A percentile compares a stretch with the other conserved stretches of the same genome.
These are phyloP conservation scores for Oryza australiensis DNA, from an alignment of 176 grass and related monocot species.

Conservation along the genomic window DNA sequence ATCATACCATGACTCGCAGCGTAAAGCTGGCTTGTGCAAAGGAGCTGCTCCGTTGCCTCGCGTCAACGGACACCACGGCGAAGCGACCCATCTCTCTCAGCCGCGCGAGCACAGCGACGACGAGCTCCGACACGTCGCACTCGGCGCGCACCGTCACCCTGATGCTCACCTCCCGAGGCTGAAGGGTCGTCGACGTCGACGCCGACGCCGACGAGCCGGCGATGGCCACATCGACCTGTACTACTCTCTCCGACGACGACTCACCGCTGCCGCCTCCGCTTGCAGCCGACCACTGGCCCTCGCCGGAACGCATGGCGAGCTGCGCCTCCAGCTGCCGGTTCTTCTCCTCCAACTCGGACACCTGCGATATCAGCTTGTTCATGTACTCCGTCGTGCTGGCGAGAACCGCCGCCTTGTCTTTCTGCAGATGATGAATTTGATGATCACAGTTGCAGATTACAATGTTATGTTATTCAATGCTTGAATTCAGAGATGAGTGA, in stretches of 20 bases:
- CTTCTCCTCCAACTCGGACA: slow-evolving; percentile 46
- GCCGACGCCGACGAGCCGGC: slow-evolving; percentile 13
- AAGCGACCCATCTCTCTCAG: slow-evolving; percentile 34
- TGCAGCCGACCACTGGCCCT: not conserved
- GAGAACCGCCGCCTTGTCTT: slow-evolving; percentile 70
- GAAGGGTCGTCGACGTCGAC: not conserved
- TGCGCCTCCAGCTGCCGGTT: slow-evolving; percentile 58
- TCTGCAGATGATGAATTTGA: slow-evolving; percentile 29
- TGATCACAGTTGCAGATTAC: not conserved
- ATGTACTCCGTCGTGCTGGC: slow-evolving; percentile 63
- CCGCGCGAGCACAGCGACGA: slow-evolving; percentile 27
- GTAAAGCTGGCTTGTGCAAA: slow-evolving; percentile 34
- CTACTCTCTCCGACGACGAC: slow-evolving; percentile 26
- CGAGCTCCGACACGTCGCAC: slow-evolving; percentile 42
- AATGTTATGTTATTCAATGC: not conserved
- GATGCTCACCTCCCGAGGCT: slow-evolving; percentile 34
- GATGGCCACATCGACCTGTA: slow-evolving; percentile 35
- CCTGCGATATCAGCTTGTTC: slow-evolving; percentile 46
- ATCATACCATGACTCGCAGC: slow-evolving; percentile 35
- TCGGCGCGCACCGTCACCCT: slow-evolving; percentile 36
- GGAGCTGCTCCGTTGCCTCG: not conserved
- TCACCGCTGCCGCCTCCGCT: not conserved
- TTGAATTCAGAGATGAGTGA: not conserved
- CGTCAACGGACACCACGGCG: slow-evolving; percentile 37
- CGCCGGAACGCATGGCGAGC: slow-evolving; percentile 6